Conservation (phyloP, 495 filamentous ascomycete species). For the Chaetomium cochliodes region DNA sequence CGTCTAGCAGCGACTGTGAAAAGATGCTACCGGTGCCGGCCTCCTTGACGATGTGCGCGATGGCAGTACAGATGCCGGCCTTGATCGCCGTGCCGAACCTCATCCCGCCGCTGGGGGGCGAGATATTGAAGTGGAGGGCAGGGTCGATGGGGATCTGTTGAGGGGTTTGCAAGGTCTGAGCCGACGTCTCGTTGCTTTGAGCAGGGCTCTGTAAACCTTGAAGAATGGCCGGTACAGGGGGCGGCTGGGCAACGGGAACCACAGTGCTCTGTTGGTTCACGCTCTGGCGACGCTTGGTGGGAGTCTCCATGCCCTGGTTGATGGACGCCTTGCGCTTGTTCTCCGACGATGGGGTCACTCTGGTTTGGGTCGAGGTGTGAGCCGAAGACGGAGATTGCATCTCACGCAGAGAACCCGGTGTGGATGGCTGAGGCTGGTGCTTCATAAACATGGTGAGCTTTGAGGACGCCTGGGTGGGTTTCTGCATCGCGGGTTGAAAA, state of each 20-base stretch:
- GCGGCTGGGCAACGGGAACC: not conserved
- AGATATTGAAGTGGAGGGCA: conserved; percentile 10
- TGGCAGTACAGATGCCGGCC: conserved; percentile 15
- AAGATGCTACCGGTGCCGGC: conserved; percentile 11
- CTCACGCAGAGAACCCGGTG: not conserved
- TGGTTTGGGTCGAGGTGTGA: not conserved
- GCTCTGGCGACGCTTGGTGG: conserved; percentile 20
- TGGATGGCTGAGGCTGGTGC: not conserved
- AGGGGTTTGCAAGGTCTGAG: not conserved
- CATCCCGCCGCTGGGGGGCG: conserved; percentile 9
- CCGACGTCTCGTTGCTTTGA: not conserved
- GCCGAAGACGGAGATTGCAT: not conserved
- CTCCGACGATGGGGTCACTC: not conserved
- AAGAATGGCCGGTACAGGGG: not conserved
- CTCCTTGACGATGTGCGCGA: conserved; percentile 9
- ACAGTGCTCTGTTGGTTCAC: conserved; percentile 2
- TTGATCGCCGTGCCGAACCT: conserved; percentile 16
- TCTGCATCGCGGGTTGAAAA: not conserved
- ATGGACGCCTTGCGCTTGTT: conserved; percentile 16
- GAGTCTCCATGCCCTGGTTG: not conserved
- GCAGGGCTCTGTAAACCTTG: not conserved
- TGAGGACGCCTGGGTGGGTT: not conserved
- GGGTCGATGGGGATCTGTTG: conserved; percentile 14
- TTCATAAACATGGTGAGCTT: conserved; percentile 14
- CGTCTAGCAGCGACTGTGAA: conserved; percentile 8